Evolutionary conservation across 2,329 filamentous ascomycete genomes (phyloP).

Genomic region (Cryphonectria parasitica): DNA sequence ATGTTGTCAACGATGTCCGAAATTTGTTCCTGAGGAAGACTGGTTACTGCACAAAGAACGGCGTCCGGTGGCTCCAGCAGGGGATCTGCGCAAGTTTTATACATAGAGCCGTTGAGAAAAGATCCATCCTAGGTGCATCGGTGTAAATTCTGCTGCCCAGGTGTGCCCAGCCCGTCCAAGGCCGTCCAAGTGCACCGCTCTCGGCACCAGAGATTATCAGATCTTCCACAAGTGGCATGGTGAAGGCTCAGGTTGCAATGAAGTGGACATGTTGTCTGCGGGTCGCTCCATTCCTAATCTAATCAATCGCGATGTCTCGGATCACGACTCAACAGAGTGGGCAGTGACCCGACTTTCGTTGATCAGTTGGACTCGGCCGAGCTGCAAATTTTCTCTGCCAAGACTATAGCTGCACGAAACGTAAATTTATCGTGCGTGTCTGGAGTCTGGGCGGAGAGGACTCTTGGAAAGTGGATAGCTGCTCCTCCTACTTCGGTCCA

Average conservation of each 20-base stretch:
- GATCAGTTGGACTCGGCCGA: background rate
- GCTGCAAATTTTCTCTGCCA: slow-evolving; percentile 13
- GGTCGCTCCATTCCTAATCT: slow-evolving; percentile 18
- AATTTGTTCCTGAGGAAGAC: background rate
- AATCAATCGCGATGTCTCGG: slow-evolving; percentile 16
- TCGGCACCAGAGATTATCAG: background rate
- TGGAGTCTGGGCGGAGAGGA: background rate
- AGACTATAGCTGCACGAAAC: background rate
- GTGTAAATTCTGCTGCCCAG: background rate
- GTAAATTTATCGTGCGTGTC: background rate
- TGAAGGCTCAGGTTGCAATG: background rate
- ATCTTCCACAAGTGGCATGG: background rate
- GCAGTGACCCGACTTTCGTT: background rate
- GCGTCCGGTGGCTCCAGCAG: background rate
- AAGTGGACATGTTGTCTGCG: background rate
- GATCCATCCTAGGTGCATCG: background rate
- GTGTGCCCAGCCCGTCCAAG: background rate
- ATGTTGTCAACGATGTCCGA: background rate
- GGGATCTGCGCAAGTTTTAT: background rate
- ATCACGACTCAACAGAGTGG: background rate
- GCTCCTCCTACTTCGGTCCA: background rate
- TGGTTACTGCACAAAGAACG: background rate
- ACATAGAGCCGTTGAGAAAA: background rate
- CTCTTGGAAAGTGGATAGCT: background rate
- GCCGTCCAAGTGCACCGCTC: background rate